Evolutionary conservation across 805 yeast species (phyloP), one percentile per base, ranked within the genome.

Genomic region (Myxozyma sirexii): DNA sequence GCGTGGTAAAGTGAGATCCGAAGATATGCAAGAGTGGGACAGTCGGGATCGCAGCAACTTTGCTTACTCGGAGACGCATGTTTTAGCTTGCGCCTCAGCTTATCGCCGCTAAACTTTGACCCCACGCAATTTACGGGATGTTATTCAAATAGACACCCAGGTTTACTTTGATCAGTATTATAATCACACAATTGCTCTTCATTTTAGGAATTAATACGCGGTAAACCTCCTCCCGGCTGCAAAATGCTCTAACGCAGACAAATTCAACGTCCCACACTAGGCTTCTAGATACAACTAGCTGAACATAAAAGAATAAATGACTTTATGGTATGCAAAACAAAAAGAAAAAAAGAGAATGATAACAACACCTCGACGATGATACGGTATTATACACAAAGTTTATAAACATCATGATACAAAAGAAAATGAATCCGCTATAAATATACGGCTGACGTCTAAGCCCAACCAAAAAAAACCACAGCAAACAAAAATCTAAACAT

Each of bases 311-410:
- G 21, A 31, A 33, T 19, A 21, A 33, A 13, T 27, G 23, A 26
- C 46, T 13, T 29, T 8, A 52, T 35, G 47, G 31, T 31, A 43
- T 37, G 43, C n/a, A 33, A 41, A 15, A 31, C 13, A 45, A 35
- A 44, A 19, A 33, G 17, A 26, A 41, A 23, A 27, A 39, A 38
- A 26, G 23, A 8, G 10, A 42, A 23, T 42, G 29, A 42, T 37
- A 37, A 21, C 12, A 37, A 48, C 53, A 48, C 53, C 53, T 48
- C 43, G 33, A 48, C 43, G 37, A 48, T 48, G 53, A 37, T 48
- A 26, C 31, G 19, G n/a, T 38, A 38, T 13, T 38, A 38, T 10
- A 38, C 42, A 38, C 42, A 13, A 17, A 38, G 19, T 38, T 38
- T n/a, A 38, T n/a, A 38, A 33, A 38, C 19, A 17, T 38, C 42